Percentiles rank a stretch among this genome's conserved stretches.
Conservation (phyloP, 192 early-diverging fungal genomes). For the Physocladia obscura region DNA sequence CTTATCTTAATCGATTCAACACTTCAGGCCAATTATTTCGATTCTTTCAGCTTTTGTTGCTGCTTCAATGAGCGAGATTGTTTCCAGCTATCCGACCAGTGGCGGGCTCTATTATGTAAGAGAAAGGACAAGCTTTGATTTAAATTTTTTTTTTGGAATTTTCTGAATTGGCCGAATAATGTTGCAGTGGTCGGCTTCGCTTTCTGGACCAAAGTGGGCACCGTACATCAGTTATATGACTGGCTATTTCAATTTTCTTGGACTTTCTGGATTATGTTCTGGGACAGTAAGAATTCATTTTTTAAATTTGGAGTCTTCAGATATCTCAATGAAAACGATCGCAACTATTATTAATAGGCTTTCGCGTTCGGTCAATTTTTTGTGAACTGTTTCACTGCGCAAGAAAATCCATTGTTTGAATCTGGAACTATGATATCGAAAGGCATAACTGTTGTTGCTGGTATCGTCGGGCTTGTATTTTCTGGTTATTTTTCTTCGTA, state of each 20-base stretch:
- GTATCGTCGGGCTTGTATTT: not conserved
- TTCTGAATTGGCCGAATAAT: not conserved
- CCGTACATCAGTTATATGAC: constrained; percentile 33
- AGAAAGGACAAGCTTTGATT: not conserved
- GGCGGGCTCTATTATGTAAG: constrained; percentile 32
- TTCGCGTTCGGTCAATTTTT: constrained; percentile 35
- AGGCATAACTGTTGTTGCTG: constrained; percentile 14
- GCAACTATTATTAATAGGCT: not conserved
- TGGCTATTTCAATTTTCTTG: constrained; percentile 31
- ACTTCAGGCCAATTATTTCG: constrained; percentile 22
- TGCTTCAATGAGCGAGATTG: constrained; percentile 28
- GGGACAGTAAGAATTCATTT: constrained; percentile 19
- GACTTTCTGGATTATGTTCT: constrained; percentile 11
- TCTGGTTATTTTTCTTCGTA: constrained; percentile 4
- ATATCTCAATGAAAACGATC: not conserved
- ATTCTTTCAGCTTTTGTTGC: constrained; percentile 19
- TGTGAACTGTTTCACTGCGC: constrained; percentile 18
- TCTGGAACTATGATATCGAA: not conserved
- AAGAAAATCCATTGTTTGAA: not conserved
- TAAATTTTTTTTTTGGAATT: not conserved
- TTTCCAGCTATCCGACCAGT: constrained; percentile 30
- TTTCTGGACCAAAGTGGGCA: constrained; percentile 32
- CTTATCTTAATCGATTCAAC: not conserved
- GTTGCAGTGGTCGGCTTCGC: constrained; percentile 5
- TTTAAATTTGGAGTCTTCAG: not conserved